Evolutionary conservation across 345 rosid species (phyloP).

Genomic region (Salix udensis): DNA sequence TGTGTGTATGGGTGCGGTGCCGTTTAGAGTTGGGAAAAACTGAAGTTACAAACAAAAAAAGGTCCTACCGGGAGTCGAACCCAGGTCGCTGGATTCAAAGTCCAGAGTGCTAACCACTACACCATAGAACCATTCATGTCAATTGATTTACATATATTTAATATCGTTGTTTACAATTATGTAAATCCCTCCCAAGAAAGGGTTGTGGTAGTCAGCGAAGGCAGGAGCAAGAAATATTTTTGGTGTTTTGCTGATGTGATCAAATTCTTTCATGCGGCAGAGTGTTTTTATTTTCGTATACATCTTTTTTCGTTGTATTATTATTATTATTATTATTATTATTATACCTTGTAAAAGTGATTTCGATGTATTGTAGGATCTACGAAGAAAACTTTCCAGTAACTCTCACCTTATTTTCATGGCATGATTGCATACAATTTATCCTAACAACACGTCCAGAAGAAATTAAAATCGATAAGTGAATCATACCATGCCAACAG

Average conservation of each 20-base stretch:
- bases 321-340: too few species aligned
- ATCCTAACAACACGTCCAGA: constrained; percentile 87
- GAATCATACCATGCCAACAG: constrained; percentile 10
- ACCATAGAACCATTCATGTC: constrained; percentile 70
- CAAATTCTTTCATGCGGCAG: too few species aligned
- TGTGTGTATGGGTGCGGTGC: neutral
- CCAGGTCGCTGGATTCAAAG: constrained; percentile 99
- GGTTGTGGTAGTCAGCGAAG: too few species aligned
- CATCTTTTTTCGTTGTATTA: too few species aligned
- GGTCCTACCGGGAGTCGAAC: constrained; percentile 99
- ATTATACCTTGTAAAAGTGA: neutral
- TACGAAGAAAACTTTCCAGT: constrained; percentile 98
- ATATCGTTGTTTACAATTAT: too few species aligned
- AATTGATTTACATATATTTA: too few species aligned
- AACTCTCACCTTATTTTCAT: constrained; percentile 87
- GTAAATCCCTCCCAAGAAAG: too few species aligned
- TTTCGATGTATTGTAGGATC: constrained; percentile 50
- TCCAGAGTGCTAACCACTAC: constrained; percentile 99
- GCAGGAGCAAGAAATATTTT: too few species aligned
- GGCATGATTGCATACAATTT: constrained; percentile 87
- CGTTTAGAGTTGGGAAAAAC: neutral
- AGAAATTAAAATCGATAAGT: constrained; percentile 85
- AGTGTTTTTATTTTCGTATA: too few species aligned
- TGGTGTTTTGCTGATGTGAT: too few species aligned
- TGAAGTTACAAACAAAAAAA: neutral